Evolutionary conservation across 2,329 filamentous ascomycete species (phyloP).

Genomic region (Iodosphaeria phyllophila): DNA sequence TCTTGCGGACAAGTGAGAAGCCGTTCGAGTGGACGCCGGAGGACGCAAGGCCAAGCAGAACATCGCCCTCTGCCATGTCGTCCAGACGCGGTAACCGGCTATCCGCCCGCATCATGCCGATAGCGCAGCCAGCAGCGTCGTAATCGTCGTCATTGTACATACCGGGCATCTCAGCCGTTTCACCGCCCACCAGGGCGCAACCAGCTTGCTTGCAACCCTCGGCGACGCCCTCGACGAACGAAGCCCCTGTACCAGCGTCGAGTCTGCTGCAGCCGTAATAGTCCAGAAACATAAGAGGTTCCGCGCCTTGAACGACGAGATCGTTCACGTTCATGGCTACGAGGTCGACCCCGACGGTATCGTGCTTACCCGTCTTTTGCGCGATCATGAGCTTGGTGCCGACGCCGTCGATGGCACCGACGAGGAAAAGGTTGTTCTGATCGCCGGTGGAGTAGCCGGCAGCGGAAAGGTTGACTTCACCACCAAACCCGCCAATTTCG

Average conservation of each 20-base stretch:
- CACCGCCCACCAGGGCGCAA: constrained; percentile 86
- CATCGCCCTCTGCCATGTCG: constrained; percentile 64
- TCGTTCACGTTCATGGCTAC: constrained; percentile 99
- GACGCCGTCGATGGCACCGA: constrained; percentile 83
- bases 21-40: constrained; percentile 90
- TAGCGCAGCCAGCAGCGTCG: constrained; percentile 78
- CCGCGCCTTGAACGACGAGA: constrained; percentile 84
- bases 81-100: constrained; percentile 57
- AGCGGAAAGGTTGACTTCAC: constrained; percentile 58
- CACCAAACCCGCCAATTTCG: constrained; percentile 89
- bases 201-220: constrained; percentile 69
- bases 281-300: constrained; percentile 91
- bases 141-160: constrained; percentile 83
- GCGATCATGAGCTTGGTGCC: constrained; percentile 95
- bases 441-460: constrained; percentile 51
- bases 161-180: constrained; percentile 96
- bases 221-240: constrained; percentile 85
- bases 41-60: constrained; percentile 71
- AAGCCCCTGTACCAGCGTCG: constrained; percentile 55
- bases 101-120: constrained; percentile 58
- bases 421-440: constrained; percentile 62
- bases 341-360: constrained; percentile 89
- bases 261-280: constrained; percentile 92
- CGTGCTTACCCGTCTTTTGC: constrained; percentile 73
- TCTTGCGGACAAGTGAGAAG: constrained; percentile 87